Evolutionary conservation across 2,329 filamentous ascomycete genomes (phyloP).

Genomic region (Penicillium sp.): DNA sequence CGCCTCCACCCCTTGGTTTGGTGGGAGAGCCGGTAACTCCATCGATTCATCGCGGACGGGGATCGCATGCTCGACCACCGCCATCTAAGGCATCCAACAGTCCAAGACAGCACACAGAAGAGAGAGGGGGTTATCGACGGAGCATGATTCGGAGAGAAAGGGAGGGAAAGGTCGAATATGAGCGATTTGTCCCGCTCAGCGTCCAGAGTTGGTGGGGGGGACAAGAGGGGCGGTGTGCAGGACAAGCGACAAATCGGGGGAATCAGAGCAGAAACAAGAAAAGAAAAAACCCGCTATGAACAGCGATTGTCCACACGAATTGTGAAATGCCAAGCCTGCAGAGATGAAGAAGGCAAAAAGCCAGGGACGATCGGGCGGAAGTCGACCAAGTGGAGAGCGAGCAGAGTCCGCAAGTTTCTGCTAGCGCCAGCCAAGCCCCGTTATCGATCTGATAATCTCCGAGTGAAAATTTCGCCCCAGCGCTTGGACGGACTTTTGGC

Average conservation of each 20-base stretch:
- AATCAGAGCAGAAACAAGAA: not conserved
- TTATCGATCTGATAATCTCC: slow-evolving; percentile 41
- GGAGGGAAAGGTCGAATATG: slow-evolving; percentile 10
- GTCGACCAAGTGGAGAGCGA: slow-evolving; percentile 13
- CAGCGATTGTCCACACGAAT: no score
- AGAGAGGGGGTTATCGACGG: slow-evolving; percentile 17
- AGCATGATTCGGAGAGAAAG: slow-evolving; percentile 12
- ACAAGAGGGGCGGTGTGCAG: slow-evolving; percentile 1
- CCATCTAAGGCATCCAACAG: slow-evolving; percentile 29
- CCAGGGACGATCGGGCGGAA: not conserved
- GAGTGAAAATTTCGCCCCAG: slow-evolving; percentile 19
- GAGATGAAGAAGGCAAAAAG: not conserved
- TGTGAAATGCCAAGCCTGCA: not conserved
- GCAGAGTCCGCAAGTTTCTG: slow-evolving; percentile 12
- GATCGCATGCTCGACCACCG: slow-evolving; percentile 35
- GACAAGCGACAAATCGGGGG: not conserved
- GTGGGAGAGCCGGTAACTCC: slow-evolving; percentile 37
- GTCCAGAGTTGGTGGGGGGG: slow-evolving; percentile 3
- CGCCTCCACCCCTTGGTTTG: slow-evolving; percentile 57
- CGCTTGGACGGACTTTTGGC: slow-evolving; percentile 2
- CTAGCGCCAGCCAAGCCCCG: slow-evolving; percentile 31
- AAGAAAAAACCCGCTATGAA: no score
- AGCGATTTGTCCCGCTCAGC: slow-evolving; percentile 14
- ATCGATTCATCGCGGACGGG: slow-evolving; percentile 37
- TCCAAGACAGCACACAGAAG: slow-evolving; percentile 11